Evolutionary conservation across 75 land plant genomes (phyloP), one percentile per base, ranked within the genome.

Genomic region (Sequoiadendron giganteum): DNA sequence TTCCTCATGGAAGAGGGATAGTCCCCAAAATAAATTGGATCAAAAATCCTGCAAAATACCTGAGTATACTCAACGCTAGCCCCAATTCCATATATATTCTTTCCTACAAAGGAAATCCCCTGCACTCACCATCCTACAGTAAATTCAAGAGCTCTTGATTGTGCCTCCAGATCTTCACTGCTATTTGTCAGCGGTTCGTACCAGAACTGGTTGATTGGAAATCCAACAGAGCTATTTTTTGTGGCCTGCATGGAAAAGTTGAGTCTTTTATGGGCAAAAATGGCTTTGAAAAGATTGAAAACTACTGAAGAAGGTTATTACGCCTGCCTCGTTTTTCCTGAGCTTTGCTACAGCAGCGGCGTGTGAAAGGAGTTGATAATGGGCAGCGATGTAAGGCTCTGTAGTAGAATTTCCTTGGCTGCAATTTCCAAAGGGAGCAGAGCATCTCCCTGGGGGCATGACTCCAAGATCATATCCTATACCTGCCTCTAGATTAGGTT

Each of bases 391-490:
- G 75, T 88, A 88, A 4, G 89, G 72, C 21, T 88, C 88, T 32
- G 45, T 68, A 42, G 40, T 43, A 8, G 89, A 88, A 48, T 88
- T 85, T 54, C 87, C 87, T 0, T 28, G 39, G 34, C 40, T 87
- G 56, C 72, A 86, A 47, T 58, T 58, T 36, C 56, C 89, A 36
- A 82, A 81, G 13, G 83, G 81, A n/a, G 18, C 7, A 21, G 91
- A 92, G 82, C 95, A 94, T 28, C 92, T 58, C 13, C 86, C 84
- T 7, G 95, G 92, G 16, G 92, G 90, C 18, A 86, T 82, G 5
- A 56, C 18, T 47, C 91, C 90, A 18, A 61, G 32, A 76, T 90
- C 89, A 86, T 91, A 90, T 45, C 58, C 88, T 2, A 40, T 61
- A n/a, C 83, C 21, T 10, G 88, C 84, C 10, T 58, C n/a, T n/a